These are phyloP conservation scores for Colletotrichum phormii DNA, from an alignment of 2,329 filamentous ascomycete species.

Conservation along the genomic window DNA sequence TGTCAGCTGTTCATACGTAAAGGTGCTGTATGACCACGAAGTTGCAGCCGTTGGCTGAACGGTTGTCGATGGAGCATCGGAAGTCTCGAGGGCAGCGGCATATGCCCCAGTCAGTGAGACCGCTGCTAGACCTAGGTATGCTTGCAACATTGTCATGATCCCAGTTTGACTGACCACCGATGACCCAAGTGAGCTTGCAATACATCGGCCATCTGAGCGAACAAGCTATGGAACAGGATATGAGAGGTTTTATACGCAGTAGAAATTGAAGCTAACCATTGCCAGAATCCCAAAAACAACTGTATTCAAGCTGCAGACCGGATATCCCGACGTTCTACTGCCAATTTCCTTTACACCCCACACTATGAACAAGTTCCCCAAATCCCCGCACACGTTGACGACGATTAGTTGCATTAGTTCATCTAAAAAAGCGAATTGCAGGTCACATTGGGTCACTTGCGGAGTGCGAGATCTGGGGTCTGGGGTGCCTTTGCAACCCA, in stretches of 20 bases:
- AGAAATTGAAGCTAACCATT: not conserved
- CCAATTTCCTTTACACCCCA: not conserved
- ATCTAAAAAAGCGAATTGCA: not conserved
- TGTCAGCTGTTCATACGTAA: slow-evolving; percentile 15
- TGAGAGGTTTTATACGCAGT: not conserved
- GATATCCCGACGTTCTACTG: not conserved
- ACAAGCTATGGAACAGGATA: not conserved
- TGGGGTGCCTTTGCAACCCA: not conserved
- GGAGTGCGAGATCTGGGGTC: not conserved
- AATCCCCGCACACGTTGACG: not conserved
- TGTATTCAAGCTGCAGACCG: not conserved
- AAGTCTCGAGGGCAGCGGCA: not conserved
- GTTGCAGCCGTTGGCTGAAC: not conserved
- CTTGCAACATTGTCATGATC: not conserved
- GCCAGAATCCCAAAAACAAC: not conserved
- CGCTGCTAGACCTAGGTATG: not conserved
- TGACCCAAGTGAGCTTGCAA: not conserved
- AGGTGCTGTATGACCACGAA: slow-evolving; percentile 14
- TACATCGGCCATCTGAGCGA: not conserved
- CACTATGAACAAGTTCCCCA: not conserved
- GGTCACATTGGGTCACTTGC: not conserved
- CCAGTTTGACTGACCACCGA: not conserved
- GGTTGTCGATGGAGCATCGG: not conserved
- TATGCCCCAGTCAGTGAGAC: not conserved
- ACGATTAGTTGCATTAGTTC: not conserved